Conservation (phyloP, 2,329 filamentous ascomycete genomes). For the Diaporthe ampelina region DNA sequence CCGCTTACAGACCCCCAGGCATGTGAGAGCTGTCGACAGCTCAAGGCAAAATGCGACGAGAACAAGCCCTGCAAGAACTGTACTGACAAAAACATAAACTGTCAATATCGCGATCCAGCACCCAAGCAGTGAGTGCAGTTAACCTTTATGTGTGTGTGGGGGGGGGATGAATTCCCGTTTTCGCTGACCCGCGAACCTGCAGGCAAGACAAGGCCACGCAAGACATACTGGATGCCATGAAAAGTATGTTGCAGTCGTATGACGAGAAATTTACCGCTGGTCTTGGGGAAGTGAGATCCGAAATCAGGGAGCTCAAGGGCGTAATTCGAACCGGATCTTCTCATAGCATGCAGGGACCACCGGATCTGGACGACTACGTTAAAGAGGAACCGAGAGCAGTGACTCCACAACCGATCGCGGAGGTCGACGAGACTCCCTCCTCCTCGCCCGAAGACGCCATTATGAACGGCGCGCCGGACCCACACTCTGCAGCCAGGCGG, state of each 20-base stretch:
- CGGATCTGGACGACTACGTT: neutral
- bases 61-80: slow-evolving; percentile 87
- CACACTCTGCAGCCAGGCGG: slow-evolving; percentile 46
- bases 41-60: slow-evolving; percentile 95
- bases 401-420: slow-evolving; percentile 29
- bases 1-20: slow-evolving; percentile 66
- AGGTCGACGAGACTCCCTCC: slow-evolving; percentile 25
- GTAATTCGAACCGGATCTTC: slow-evolving; percentile 26
- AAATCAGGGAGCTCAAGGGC: slow-evolving; percentile 42
- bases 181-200: slow-evolving; percentile 13
- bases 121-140: slow-evolving; percentile 82
- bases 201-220: slow-evolving; percentile 72
- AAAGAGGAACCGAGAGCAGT: slow-evolving; percentile 24
- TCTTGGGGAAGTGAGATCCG: slow-evolving; percentile 51
- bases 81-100: slow-evolving; percentile 85
- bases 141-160: too few relatives aligned
- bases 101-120: slow-evolving; percentile 90
- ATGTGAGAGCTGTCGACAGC: slow-evolving; percentile 88
- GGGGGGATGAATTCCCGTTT: neutral
- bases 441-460: slow-evolving; percentile 35
- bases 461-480: slow-evolving; percentile 35
- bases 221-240: slow-evolving; percentile 71
- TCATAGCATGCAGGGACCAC: slow-evolving; percentile 22
- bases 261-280: slow-evolving; percentile 47
- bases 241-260: slow-evolving; percentile 51